phyloP scores from a whole-genome alignment of 495 filamentous ascomycete species.

The Penicillium diatomitis region DNA sequence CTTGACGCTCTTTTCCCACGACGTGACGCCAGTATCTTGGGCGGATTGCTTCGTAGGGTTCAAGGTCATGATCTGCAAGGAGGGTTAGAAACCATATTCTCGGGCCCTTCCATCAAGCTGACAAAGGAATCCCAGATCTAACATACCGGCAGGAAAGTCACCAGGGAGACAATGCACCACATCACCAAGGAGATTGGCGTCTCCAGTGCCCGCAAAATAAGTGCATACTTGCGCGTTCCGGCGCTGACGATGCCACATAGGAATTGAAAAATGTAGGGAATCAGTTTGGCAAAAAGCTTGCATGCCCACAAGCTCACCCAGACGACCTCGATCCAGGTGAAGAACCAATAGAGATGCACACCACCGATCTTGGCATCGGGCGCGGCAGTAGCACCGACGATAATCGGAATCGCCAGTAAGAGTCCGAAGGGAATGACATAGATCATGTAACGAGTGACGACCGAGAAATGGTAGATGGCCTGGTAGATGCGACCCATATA shows the following conservation, averaged over 20 bases:
- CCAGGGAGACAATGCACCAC: conserved; percentile 71
- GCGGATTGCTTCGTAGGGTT: conserved; percentile 30
- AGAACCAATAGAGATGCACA: conserved; percentile 69
- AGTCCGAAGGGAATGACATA: conserved; percentile 74
- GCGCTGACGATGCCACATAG: conserved; percentile 83
- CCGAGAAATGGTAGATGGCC: conserved; percentile 74
- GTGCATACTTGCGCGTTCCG: conserved; percentile 85
- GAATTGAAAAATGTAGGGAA: conserved; percentile 80
- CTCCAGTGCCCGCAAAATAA: conserved; percentile 69
- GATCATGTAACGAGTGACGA: conserved; percentile 79
- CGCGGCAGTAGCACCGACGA: conserved; percentile 55
- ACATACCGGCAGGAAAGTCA: conserved; percentile 63
- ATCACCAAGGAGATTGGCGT: conserved; percentile 80
- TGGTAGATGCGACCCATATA: conserved; percentile 81
- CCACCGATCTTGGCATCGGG: conserved; percentile 48
- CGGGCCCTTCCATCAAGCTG: conserved; percentile 24
- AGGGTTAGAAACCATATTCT: neutral
- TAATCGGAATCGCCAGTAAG: conserved; percentile 70
- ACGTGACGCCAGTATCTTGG: conserved; percentile 25
- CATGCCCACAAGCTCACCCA: conserved; percentile 84
- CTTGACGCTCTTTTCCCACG: conserved; percentile 56
- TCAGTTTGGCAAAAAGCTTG: conserved; percentile 68
- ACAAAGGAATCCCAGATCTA: neutral
- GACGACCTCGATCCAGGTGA: conserved; percentile 83
- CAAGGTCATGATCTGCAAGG: conserved; percentile 39